These are phyloP conservation scores for Selaginella moellendorffii DNA, from an alignment of 75 land plant species.

Conservation along the genomic window DNA sequence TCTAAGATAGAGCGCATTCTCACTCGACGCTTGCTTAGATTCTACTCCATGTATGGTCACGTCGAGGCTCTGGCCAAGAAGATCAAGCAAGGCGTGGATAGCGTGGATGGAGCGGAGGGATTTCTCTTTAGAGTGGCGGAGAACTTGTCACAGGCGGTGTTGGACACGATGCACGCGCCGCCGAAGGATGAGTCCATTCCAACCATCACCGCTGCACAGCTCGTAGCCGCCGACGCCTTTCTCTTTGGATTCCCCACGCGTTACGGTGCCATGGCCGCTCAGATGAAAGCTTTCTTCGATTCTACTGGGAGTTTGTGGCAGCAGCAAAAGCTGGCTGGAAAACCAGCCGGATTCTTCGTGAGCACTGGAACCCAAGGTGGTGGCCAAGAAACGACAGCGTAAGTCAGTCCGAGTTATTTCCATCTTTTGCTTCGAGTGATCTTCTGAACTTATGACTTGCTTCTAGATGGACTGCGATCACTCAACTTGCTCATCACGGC, in stretches of 20 bases:
- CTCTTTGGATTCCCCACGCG: background rate
- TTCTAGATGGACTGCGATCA: slow-evolving; percentile 75
- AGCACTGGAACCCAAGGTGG: background rate
- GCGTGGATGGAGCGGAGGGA: background rate
- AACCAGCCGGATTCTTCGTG: background rate
- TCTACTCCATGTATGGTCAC: background rate
- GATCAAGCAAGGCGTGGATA: background rate
- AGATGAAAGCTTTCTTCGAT: background rate
- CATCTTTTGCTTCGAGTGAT: background rate
- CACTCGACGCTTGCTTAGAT: background rate
- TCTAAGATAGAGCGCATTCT: background rate
- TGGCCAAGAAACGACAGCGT: background rate
- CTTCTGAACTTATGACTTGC: background rate
- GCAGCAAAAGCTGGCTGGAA: background rate
- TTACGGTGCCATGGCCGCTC: slow-evolving; percentile 1
- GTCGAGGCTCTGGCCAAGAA: background rate
- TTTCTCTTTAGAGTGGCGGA: background rate
- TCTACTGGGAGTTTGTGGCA: background rate
- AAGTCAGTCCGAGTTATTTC: background rate
- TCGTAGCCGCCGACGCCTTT: background rate
- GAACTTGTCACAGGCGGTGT: background rate
- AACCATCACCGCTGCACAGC: background rate
- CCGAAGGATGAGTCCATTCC: background rate
- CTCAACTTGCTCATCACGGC: slow-evolving; percentile 78
- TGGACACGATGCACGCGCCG: background rate